Evolutionary conservation across 768 basidiomycete genomes (phyloP), one percentile per base, ranked within the genome.

Genomic region (Trametes coccinea): DNA sequence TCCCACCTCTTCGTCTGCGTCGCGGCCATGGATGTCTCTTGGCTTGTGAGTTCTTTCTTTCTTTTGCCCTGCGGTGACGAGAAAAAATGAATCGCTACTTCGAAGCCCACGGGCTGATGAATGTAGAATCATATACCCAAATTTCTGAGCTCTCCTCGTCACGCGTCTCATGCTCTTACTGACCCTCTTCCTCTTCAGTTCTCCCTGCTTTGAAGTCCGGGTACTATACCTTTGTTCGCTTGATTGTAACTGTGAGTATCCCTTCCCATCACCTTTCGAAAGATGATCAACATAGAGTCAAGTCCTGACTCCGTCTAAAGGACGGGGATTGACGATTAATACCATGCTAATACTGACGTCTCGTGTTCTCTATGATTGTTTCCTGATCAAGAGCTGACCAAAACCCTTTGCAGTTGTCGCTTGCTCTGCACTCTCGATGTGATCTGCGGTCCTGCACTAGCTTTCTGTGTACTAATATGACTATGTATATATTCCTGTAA

Each of bases 291-390:
- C 79, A 85, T 83, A 92, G 90, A 91, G 90, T 92, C 90, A 92
- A 93, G 90, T 90, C 78, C 90, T 87, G 85, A 92, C 74, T 79
- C 77, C 75, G 82, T 90, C 87, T 84, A 59, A 84, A 81, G 87
- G 87, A 88, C 80, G 73, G 76, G 79, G 69, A 74, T 79, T 89
- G 88, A 89, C 80, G 89, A 90, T 78, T 73, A 75, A 61, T 72
- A 81, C 89, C 90, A 92, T 93, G 90, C 90, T 93, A 92, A 93
- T 92, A 82, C 89, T 93, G 91, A 77, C 68, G 31, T 66, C 59
- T 48, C 57, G 37, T 62, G 84, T 56, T 13, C 72, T 63, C 66
- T 27, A 10, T 2, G 47, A 11, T 17, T 50, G 37, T 30, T 40
- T 43, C 5, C 29, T 37, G 34, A 43, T 30, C 59, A 40, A 41